Evolutionary conservation across 1,284 basidiomycete species (phyloP).

Genomic region (Stereum hirsutum): DNA sequence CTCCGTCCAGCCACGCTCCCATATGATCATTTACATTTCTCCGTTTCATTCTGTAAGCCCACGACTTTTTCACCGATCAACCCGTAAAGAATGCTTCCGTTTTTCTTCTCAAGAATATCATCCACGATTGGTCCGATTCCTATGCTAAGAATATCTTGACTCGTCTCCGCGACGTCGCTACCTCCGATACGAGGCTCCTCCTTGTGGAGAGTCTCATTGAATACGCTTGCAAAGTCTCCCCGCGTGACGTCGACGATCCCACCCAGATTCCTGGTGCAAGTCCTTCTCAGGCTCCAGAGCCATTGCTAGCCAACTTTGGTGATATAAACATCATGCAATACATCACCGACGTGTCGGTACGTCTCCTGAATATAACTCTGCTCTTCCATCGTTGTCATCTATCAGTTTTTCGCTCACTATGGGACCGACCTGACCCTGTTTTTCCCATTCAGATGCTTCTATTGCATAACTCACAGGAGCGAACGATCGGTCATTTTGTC

Average conservation of each 20-base stretch:
- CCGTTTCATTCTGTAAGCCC: too few species aligned
- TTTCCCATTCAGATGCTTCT: constrained; percentile 2
- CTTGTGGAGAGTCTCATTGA: constrained; percentile 2
- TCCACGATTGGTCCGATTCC: constrained; percentile 26
- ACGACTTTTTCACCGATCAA: constrained; percentile 25
- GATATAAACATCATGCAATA: neutral
- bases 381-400: neutral
- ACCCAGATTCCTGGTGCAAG: neutral
- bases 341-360: neutral
- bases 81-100: constrained; percentile 18
- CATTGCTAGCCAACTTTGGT: constrained; percentile 1
- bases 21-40: too few species aligned
- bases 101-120: constrained; percentile 21
- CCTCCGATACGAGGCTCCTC: neutral
- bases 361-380: neutral
- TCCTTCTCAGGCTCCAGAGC: neutral
- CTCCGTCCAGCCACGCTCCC: too few species aligned
- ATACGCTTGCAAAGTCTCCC: constrained; percentile 2
- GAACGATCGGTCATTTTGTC: neutral
- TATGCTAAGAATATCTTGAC: neutral
- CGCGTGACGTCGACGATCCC: neutral
- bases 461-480: constrained; percentile 1
- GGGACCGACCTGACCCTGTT: too few species aligned
- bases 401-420: too few species aligned
- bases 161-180: constrained; percentile 1